phyloP scores from a whole-genome alignment of 2,329 filamentous ascomycete species.

The Paraphoma sp. region DNA sequence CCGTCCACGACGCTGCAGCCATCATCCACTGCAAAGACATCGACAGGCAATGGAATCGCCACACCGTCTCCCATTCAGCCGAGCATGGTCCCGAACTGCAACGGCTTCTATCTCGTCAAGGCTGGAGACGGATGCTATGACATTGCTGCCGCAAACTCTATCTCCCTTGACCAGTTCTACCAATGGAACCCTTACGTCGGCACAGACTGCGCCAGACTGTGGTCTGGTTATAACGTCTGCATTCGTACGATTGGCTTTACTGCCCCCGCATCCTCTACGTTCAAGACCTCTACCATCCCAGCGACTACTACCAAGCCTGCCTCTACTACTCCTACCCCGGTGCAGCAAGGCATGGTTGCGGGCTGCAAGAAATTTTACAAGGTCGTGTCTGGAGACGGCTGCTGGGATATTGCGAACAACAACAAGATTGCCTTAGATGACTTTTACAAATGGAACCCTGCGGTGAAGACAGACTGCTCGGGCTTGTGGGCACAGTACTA shows the following conservation, averaged over 20 bases:
- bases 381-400: not conserved
- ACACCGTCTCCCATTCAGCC: constrained; percentile 1
- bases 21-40: not conserved
- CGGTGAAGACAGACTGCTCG: not conserved
- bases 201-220: not conserved
- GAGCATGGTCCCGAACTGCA: constrained; percentile 1
- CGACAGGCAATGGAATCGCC: not conserved
- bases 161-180: constrained; percentile 3
- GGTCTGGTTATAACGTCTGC: not conserved
- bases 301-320: too few relatives aligned
- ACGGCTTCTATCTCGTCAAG: constrained; percentile 1
- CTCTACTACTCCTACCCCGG: not conserved
- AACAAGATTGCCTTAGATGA: not conserved
- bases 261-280: too few relatives aligned
- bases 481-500: not conserved
- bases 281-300: too few relatives aligned
- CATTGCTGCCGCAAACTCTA: not conserved
- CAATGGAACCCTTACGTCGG: not conserved
- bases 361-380: not conserved
- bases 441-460: not conserved
- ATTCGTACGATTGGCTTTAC: not conserved
- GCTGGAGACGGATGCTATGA: constrained; percentile 1
- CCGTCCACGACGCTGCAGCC: not conserved
- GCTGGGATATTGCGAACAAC: not conserved
- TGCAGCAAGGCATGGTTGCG: not conserved